Percentiles rank a stretch among this genome's conserved stretches.
Evolutionary conservation across 306 rosid genomes (phyloP).

Genomic region (Morella rubra): DNA sequence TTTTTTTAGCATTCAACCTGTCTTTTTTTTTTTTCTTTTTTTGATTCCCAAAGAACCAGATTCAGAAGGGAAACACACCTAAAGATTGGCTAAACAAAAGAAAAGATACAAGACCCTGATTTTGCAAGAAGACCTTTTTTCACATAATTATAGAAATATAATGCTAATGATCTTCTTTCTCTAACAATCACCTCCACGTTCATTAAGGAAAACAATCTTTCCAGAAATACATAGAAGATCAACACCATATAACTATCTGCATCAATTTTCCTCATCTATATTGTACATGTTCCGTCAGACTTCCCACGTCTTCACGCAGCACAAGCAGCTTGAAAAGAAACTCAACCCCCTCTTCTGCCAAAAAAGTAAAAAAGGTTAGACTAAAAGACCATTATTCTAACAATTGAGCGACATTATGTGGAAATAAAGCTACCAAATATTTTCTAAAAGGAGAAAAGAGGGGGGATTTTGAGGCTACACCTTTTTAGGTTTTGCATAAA

Average conservation of each 20-base stretch:
- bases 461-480: slow-evolving; percentile 19
- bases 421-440: background rate
- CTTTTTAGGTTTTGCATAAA: slow-evolving; percentile 66
- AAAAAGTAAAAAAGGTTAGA: slow-evolving; percentile 2
- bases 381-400: background rate
- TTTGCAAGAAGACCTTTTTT: background rate
- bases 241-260: background rate
- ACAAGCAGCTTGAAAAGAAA: slow-evolving; percentile 80
- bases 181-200: too few relatives aligned
- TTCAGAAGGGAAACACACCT: too few relatives aligned
- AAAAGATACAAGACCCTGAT: background rate
- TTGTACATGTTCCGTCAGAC: slow-evolving; percentile 26
- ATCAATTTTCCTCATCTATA: slow-evolving; percentile 11
- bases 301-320: slow-evolving; percentile 43
- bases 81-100: background rate
- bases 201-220: background rate
- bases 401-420: background rate
- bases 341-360: slow-evolving; percentile 83
- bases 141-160: background rate
- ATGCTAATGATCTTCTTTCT: background rate
- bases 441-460: slow-evolving; percentile 1
- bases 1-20: too few relatives aligned
- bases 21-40: too few relatives aligned
- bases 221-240: background rate
- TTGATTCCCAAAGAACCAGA: too few relatives aligned